Conservation (phyloP, 2,329 filamentous ascomycete genomes). For the Cercospora canescens region DNA sequence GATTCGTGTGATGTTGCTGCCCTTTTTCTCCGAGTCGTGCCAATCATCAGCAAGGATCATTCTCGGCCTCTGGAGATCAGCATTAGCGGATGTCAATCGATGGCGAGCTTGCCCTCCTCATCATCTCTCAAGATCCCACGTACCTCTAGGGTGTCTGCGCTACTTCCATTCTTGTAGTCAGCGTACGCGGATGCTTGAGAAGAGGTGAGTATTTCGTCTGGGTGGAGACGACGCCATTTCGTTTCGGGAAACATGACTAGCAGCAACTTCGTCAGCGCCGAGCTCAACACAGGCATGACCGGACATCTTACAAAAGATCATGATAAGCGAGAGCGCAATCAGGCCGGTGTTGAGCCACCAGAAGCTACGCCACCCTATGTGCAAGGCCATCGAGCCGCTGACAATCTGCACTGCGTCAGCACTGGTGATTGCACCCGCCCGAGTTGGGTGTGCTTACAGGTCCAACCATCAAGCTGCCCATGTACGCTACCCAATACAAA, state of each 20-base stretch:
- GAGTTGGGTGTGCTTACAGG: slow-evolving; percentile 12
- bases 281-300: too few species aligned
- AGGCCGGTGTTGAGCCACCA: slow-evolving; percentile 66
- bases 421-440: background rate
- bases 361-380: slow-evolving; percentile 61
- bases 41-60: slow-evolving; percentile 21
- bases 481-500: slow-evolving; percentile 63
- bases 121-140: background rate
- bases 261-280: background rate
- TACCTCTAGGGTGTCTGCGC: slow-evolving; percentile 13
- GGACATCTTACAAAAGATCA: slow-evolving; percentile 45
- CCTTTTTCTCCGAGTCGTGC: slow-evolving; percentile 28
- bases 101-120: background rate
- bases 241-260: slow-evolving; percentile 62
- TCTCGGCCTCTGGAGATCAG: slow-evolving; percentile 2
- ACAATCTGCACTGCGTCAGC: slow-evolving; percentile 49
- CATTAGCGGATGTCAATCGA: background rate
- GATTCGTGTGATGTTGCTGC: slow-evolving; percentile 24
- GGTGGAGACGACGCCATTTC: slow-evolving; percentile 54
- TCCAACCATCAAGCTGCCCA: slow-evolving; percentile 62
- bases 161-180: slow-evolving; percentile 11
- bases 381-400: slow-evolving; percentile 60
- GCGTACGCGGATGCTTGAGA: slow-evolving; percentile 15
- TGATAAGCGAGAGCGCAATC: slow-evolving; percentile 50
- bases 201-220: slow-evolving; percentile 27